Evolutionary conservation across 2,329 filamentous ascomycete species (phyloP).

Genomic region (Fusarium napiforme): DNA sequence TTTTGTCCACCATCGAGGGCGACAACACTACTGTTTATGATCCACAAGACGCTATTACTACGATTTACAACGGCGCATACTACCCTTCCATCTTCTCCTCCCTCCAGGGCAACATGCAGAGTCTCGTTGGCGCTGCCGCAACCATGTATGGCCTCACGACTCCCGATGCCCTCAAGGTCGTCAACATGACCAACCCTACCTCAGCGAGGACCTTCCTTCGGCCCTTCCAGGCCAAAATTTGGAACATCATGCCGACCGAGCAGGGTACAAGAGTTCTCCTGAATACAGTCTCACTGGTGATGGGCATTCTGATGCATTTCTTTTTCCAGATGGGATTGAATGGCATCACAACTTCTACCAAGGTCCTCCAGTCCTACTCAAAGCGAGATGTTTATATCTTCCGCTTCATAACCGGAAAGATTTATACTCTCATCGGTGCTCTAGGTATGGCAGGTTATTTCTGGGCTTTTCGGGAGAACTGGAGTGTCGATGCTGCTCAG

Average conservation of each 20-base stretch:
- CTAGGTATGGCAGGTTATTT: constrained; percentile 52
- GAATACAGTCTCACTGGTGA: neutral
- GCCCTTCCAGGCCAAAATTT: neutral
- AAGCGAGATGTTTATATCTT: neutral
- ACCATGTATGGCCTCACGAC: neutral
- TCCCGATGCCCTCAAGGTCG: neutral
- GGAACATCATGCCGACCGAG: neutral
- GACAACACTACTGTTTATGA: neutral
- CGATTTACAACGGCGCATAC: neutral
- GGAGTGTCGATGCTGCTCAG: constrained; percentile 49
- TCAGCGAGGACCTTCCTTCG: neutral
- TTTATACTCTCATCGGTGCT: constrained; percentile 7
- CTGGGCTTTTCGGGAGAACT: constrained; percentile 56
- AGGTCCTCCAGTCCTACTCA: neutral
- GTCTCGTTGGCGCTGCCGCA: neutral
- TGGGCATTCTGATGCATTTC: constrained; percentile 1
- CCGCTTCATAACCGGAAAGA: neutral
- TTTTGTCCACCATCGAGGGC: neutral
- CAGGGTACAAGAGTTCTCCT: neutral
- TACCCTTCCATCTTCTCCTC: neutral
- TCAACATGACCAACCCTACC: neutral
- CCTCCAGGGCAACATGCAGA: neutral
- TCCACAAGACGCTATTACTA: neutral
- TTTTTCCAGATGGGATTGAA: neutral
- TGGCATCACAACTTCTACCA: neutral